Evolutionary conservation across 2,329 filamentous ascomycete species (phyloP).

Genomic region (Lasiodiplodia citricola): DNA sequence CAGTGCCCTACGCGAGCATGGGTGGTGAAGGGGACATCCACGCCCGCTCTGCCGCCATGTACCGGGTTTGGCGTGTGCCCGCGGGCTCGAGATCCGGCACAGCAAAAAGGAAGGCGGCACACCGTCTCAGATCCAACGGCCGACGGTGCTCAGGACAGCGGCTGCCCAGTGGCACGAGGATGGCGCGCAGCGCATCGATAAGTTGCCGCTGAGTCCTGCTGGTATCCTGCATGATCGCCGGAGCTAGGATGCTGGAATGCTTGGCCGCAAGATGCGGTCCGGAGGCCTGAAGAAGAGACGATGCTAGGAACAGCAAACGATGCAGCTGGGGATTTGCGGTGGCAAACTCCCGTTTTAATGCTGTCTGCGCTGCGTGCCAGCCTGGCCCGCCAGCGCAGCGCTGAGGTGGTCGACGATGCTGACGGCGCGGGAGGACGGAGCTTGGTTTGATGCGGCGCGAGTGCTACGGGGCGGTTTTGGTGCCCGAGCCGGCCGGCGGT

Average conservation of each 20-base stretch:
- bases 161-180: constrained; percentile 1
- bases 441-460: constrained; percentile 12
- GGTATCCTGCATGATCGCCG: constrained; percentile 14
- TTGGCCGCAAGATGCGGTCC: constrained; percentile 7
- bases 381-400: constrained; percentile 22
- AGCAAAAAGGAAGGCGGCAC: constrained; percentile 2
- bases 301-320: constrained; percentile 12
- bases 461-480: constrained; percentile 7
- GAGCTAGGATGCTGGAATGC: background rate
- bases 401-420: constrained; percentile 18
- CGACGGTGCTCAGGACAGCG: background rate
- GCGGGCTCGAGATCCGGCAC: constrained; percentile 8
- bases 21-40: constrained; percentile 15
- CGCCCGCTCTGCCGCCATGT: constrained; percentile 13
- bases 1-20: constrained; percentile 15
- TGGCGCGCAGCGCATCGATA: constrained; percentile 15
- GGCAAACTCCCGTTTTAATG: constrained; percentile 25
- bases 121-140: constrained; percentile 21
- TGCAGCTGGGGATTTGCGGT: constrained; percentile 24
- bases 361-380: background rate
- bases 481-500: constrained; percentile 22
- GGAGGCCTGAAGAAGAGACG: constrained; percentile 16
- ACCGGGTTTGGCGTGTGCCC: constrained; percentile 4
- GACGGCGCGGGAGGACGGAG: constrained; percentile 15
- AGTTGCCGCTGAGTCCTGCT: constrained; percentile 6